Evolutionary conservation across 2,329 filamentous ascomycete genomes (phyloP).

Genomic region (Colletotrichum simmondsii): DNA sequence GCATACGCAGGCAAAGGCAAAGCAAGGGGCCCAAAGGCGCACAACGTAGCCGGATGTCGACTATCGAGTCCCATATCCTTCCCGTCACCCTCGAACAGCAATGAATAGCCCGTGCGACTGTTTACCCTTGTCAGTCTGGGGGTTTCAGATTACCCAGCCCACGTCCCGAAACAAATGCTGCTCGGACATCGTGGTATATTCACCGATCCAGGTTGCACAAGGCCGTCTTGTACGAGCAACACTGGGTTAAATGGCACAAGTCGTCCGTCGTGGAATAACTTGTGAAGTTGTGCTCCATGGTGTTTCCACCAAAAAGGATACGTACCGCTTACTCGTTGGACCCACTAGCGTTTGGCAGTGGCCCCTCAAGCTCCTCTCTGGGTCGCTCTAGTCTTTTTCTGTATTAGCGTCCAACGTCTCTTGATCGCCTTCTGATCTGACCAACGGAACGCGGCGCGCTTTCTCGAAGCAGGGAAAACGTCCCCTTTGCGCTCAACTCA

Average conservation of each 20-base stretch:
- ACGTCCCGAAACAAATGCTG: conserved; percentile 29
- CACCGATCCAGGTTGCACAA: conserved; percentile 34
- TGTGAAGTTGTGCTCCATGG: conserved; percentile 21
- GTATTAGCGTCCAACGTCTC: conserved; percentile 7
- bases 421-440: conserved; percentile 11
- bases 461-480: conserved; percentile 33
- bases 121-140: conserved; percentile 21
- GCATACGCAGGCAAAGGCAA: background rate
- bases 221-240: conserved; percentile 19
- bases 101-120: conserved; percentile 3
- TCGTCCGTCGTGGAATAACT: conserved; percentile 6
- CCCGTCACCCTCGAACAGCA: conserved; percentile 11
- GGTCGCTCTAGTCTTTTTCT: background rate
- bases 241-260: conserved; percentile 15
- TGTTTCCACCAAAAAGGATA: conserved; percentile 1
- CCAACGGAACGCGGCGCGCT: conserved; percentile 26
- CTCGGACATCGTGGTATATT: conserved; percentile 34
- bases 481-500: background rate
- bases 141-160: conserved; percentile 25
- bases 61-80: conserved; percentile 22
- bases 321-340: background rate
- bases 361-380: conserved; percentile 11
- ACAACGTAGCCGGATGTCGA: conserved; percentile 13
- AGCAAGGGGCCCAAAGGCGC: background rate
- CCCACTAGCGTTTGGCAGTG: background rate